A percentile compares a stretch with the other conserved stretches of the same genome.
phyloP scores from a whole-genome alignment of 176 grass and related monocot species.

The Oryza coarctata region DNA sequence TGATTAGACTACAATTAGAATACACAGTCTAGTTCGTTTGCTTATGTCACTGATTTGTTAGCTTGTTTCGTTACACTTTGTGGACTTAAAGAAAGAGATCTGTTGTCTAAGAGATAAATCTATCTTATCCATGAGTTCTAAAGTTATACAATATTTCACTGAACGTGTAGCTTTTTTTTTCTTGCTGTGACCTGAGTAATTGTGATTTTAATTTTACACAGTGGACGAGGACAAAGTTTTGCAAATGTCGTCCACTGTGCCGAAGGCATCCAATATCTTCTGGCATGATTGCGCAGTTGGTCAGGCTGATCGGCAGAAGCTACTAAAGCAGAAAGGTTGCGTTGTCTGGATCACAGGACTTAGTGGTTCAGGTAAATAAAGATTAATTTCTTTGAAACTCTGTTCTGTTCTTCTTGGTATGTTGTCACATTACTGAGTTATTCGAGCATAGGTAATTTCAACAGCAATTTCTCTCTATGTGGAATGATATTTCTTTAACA shows the following conservation, averaged over 20 bases:
- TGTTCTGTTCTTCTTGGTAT: neutral
- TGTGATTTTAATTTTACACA: slow-evolving; percentile 17
- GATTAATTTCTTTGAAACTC: neutral
- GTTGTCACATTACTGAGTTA: neutral
- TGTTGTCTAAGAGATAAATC: neutral
- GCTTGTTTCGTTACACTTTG: neutral
- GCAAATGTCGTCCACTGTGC: slow-evolving; percentile 42
- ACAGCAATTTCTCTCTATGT: neutral
- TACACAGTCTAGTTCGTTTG: neutral
- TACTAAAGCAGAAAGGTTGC: slow-evolving; percentile 81
- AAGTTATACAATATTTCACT: neutral
- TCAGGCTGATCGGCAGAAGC: slow-evolving; percentile 58
- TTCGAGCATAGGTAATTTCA: neutral
- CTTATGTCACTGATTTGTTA: neutral
- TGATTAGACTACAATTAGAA: neutral
- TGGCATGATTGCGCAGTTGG: slow-evolving; percentile 84
- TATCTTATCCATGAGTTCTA: neutral
- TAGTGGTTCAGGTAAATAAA: slow-evolving; percentile 67
- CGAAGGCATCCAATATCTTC: slow-evolving; percentile 68
- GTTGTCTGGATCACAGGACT: slow-evolving; percentile 92
- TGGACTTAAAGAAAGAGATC: neutral
- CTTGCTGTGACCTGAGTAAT: neutral
- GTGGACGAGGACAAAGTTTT: slow-evolving; percentile 7
- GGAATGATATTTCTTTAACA: neutral
- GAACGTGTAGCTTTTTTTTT: neutral